Conservation (phyloP, 352 stramenopile genomes). For the Globisporangium abappressorium region DNA sequence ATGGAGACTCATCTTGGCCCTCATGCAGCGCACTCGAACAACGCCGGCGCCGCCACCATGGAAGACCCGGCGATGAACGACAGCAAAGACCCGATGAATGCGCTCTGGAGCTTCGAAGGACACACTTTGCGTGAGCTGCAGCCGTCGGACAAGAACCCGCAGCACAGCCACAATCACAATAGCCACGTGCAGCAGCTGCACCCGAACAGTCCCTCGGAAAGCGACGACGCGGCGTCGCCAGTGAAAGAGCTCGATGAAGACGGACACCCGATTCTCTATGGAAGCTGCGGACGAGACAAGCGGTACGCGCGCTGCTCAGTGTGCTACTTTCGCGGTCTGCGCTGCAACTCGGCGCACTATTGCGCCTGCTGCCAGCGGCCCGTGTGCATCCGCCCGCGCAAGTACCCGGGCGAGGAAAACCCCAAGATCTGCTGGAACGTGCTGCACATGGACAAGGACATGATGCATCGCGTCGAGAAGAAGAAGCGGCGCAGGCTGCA, state of each 20-base stretch:
- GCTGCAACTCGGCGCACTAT: constrained; percentile 68
- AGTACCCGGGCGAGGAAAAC: constrained; percentile 62
- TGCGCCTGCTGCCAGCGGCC: constrained; percentile 66
- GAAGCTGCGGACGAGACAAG: constrained; percentile 67
- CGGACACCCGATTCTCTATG: constrained; percentile 50
- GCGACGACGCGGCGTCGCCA: constrained; percentile 11
- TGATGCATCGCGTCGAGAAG: constrained; percentile 71
- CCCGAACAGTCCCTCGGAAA: neutral
- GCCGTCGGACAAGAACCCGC: constrained; percentile 36
- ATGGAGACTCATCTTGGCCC: constrained; percentile 1
- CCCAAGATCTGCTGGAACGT: constrained; percentile 83
- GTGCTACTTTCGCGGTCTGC: constrained; percentile 67
- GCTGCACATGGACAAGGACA: constrained; percentile 73
- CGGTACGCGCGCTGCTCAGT: constrained; percentile 68
- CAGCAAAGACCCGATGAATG: constrained; percentile 51
- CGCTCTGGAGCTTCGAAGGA: constrained; percentile 63
- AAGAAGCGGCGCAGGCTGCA: constrained; percentile 59
- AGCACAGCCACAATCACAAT: constrained; percentile 12
- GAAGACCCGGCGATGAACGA: constrained; percentile 17
- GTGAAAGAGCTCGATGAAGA: constrained; percentile 35
- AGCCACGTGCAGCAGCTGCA: constrained; percentile 10
- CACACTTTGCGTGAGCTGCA: constrained; percentile 49
- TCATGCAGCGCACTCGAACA: neutral
- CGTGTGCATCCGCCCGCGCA: constrained; percentile 68
- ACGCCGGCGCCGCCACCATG: neutral